Evolutionary conservation across 2,329 filamentous ascomycete species (phyloP), one percentile per base, ranked within the genome.

Genomic region (Xenosphaeropsis pyriputrescens): DNA sequence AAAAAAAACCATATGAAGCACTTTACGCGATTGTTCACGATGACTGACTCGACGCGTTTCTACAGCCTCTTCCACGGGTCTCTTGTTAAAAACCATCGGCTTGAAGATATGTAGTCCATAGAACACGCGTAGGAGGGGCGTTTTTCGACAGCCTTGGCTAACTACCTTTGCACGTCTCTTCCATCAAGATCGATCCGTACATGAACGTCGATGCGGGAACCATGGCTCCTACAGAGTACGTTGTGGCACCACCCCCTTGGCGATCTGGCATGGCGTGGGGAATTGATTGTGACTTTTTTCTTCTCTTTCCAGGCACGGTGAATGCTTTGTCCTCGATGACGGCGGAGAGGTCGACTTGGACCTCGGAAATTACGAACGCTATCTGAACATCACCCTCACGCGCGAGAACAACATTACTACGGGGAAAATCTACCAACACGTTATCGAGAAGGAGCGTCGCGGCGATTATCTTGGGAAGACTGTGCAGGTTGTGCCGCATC

Each of bases 341-440:
- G 84, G 84, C 45, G 82, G 82, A 47, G 82, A 85, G 58, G 72
- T 77, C 45, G 79, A 84, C 52, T 70, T 85, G 41, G 79, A 85
- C 55, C 65, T 85, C 26, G 79, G 79, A 46, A 84, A 84, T 58
- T 84, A 83, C 60, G 79, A 84, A 57, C 71, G 79, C 32, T 93
- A 93, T 56, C 76, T 94, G 39, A 79, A 79, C 52, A 79, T 89
- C 46, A 83, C 79, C 39, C 69, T 96, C 43, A 85, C 76, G 7
- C 70, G 79, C 43, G 86, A 94, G 50, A 85, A 89, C 66, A 96
- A 96, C 61, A 93, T 98, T 60, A 98, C 91, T 3, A 94, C 89
- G 5, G 91, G 91, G 55, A 95, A 96, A 66, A 85, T 96, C 49
- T 96, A 95, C 62, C 71, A 85, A 53, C 75, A 82, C 51, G 88